Percentiles rank a stretch among this genome's conserved stretches.
Evolutionary conservation across 345 rosid genomes (phyloP).

Genomic region (Diplotaxis tenuifolia): DNA sequence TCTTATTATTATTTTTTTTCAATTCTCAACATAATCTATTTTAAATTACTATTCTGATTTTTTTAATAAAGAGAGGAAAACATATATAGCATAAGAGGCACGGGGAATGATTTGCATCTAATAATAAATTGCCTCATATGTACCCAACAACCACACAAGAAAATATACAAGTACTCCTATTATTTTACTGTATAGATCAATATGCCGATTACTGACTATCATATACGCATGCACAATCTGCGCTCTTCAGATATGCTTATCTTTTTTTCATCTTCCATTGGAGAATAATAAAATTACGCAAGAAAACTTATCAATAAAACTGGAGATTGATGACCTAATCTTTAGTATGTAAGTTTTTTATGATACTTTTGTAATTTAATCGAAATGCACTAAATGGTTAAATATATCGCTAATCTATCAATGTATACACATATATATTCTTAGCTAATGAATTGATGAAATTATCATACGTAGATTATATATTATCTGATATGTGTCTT

Average conservation of each 20-base stretch:
- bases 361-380: not conserved
- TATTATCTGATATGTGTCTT: not conserved
- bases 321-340: not conserved
- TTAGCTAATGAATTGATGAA: not conserved
- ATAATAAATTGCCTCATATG: conserved; percentile 28
- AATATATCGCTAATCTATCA: too few species aligned
- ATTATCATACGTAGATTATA: not conserved
- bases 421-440: not conserved
- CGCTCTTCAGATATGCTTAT: conserved; percentile 23
- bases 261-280: not conserved
- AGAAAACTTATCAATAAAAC: not conserved
- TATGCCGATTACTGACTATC: too few species aligned
- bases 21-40: not conserved
- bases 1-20: not conserved
- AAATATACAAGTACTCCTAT: not conserved
- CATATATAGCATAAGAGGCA: conserved; percentile 35
- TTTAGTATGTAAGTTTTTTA: not conserved
- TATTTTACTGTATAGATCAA: not conserved
- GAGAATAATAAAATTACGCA: not conserved
- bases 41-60: not conserved
- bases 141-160: conserved; percentile 22
- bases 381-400: not conserved
- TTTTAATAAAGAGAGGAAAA: conserved; percentile 6
- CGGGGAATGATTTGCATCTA: conserved; percentile 40
- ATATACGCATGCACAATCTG: not conserved